A percentile compares a stretch with the other conserved stretches of the same genome.
phyloP scores from a whole-genome alignment of 805 yeast genomes.

The Candida ponderosae region DNA sequence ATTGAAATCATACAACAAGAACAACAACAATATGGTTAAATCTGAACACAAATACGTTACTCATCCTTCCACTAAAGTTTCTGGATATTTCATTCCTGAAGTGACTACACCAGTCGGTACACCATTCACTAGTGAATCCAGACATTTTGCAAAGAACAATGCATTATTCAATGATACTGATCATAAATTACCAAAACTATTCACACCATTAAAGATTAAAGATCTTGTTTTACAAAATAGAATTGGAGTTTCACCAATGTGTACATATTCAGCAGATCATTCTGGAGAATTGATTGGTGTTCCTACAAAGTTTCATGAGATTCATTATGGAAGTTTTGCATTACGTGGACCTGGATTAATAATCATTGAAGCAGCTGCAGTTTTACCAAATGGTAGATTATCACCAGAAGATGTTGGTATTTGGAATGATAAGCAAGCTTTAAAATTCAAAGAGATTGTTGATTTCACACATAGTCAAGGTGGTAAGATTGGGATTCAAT shows the following conservation, averaged over 20 bases:
- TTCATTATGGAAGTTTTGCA: slow-evolving; percentile 41
- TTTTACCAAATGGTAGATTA: slow-evolving; percentile 31
- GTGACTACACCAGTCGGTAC: background rate
- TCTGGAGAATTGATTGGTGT: slow-evolving; percentile 23
- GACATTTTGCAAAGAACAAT: slow-evolving; percentile 2
- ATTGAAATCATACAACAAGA: too few species aligned
- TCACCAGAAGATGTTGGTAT: slow-evolving; percentile 42
- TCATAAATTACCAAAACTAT: slow-evolving; percentile 28
- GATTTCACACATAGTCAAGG: slow-evolving; percentile 39
- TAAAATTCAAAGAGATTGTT: slow-evolving; percentile 28
- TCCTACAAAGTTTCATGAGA: slow-evolving; percentile 38
- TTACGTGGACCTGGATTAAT: slow-evolving; percentile 42
- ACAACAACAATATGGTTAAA: background rate
- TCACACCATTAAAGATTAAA: slow-evolving; percentile 35
- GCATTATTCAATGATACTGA: background rate
- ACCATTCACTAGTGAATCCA: background rate
- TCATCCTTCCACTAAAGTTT: background rate
- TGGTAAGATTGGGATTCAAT: slow-evolving; percentile 41
- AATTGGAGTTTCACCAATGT: slow-evolving; percentile 51
- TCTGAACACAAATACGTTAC: background rate
- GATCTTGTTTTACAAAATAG: slow-evolving; percentile 38
- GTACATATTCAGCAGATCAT: slow-evolving; percentile 35
- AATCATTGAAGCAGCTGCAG: slow-evolving; percentile 38
- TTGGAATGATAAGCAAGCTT: slow-evolving; percentile 42
- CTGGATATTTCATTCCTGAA: background rate